A percentile compares a stretch with the other conserved stretches of the same genome.
Conservation (phyloP, 345 rosid species). For the Triadica sebifera region DNA sequence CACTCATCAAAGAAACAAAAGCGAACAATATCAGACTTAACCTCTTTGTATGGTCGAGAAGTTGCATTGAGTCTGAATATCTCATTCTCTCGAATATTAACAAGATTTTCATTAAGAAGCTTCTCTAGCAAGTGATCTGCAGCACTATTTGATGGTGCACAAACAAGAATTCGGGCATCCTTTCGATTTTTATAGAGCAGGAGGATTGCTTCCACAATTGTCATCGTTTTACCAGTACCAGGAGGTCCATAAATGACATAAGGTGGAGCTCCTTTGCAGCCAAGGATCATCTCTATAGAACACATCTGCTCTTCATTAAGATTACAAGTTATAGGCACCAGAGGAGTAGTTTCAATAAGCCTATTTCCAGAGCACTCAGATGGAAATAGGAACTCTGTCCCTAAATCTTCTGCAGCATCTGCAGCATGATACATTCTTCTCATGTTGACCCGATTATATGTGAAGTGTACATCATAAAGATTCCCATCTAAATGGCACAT, state of each 20-base stretch:
- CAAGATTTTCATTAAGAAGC: conserved; percentile 47
- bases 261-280: conserved; percentile 84
- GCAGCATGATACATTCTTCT: conserved; percentile 76
- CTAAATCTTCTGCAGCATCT: conserved; percentile 56
- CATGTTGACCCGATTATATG: conserved; percentile 62
- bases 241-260: conserved; percentile 91
- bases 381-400: conserved; percentile 60
- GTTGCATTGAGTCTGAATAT: conserved; percentile 87
- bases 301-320: conserved; percentile 79
- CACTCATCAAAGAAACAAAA: conserved; percentile 72
- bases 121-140: conserved; percentile 84
- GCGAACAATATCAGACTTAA: conserved; percentile 51
- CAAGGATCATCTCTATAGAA: conserved; percentile 71
- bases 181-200: conserved; percentile 53
- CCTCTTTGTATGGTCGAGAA: conserved; percentile 67
- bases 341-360: conserved; percentile 43
- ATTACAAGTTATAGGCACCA: conserved; percentile 51
- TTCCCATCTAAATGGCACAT: conserved; percentile 38
- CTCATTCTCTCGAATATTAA: conserved; percentile 48
- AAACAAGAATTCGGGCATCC: conserved; percentile 60
- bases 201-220: conserved; percentile 74
- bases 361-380: conserved; percentile 39
- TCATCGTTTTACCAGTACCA: conserved; percentile 95
- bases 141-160: conserved; percentile 91
- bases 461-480: conserved; percentile 67